Percentiles rank a stretch among this genome's conserved stretches.
Evolutionary conservation across 2,329 filamentous ascomycete genomes (phyloP).

Genomic region (Sporothrix curviconia): DNA sequence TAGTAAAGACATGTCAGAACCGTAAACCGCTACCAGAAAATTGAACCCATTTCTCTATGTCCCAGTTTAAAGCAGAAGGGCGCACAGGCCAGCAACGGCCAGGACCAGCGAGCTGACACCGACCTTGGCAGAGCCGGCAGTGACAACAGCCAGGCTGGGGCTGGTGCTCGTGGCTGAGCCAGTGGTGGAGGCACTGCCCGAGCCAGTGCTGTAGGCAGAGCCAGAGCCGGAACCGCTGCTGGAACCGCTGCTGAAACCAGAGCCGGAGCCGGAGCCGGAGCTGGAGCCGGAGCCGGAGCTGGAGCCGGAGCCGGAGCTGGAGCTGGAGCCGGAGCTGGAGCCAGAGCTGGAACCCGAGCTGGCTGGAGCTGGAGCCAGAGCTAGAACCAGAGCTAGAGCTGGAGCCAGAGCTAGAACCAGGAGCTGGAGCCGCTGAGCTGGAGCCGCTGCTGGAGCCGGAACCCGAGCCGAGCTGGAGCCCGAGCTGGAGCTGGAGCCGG

Average conservation of each 20-base stretch:
- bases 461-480: not conserved
- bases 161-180: not conserved
- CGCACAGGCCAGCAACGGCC: not conserved
- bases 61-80: slow-evolving; percentile 2
- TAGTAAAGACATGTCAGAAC: slow-evolving; percentile 2
- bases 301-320: not conserved
- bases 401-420: not conserved
- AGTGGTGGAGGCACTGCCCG: not conserved
- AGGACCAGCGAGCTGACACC: slow-evolving; percentile 2
- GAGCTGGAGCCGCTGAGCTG: not conserved
- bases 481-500: not conserved
- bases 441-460: not conserved
- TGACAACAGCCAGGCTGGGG: not conserved
- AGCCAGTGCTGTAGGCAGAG: not conserved
- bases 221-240: not conserved
- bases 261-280: not conserved
- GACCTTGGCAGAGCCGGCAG: slow-evolving; percentile 11
- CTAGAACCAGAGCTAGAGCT: not conserved
- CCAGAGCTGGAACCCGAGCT: not conserved
- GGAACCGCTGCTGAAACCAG: not conserved
- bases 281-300: not conserved
- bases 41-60: not conserved
- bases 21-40: not conserved
- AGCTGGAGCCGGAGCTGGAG: not conserved
- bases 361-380: not conserved